A percentile compares a stretch with the other conserved stretches of the same genome.
Conservation (phyloP, 2,329 filamentous ascomycete species). For the Calonectria naviculata region DNA sequence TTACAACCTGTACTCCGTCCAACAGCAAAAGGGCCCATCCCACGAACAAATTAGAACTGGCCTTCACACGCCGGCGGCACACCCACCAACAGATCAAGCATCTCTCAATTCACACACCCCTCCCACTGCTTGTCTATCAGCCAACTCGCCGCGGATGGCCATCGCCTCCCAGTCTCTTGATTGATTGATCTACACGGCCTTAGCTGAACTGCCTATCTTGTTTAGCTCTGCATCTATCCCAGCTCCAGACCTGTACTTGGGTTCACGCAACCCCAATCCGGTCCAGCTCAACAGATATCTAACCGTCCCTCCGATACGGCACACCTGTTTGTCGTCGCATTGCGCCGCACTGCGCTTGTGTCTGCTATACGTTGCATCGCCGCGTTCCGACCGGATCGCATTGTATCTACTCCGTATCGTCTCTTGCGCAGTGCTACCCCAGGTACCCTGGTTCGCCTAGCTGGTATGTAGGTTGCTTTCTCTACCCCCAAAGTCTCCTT, state of each 20-base stretch:
- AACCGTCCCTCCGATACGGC: slow-evolving; percentile 33
- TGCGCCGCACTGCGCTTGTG: slow-evolving; percentile 28
- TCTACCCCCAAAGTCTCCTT: neutral
- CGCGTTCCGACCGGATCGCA: slow-evolving; percentile 24
- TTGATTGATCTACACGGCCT: slow-evolving; percentile 12
- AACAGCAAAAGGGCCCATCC: neutral
- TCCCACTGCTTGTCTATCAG: neutral
- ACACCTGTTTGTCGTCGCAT: slow-evolving; percentile 35
- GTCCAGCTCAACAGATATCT: slow-evolving; percentile 8
- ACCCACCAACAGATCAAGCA: neutral
- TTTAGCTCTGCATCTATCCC: slow-evolving; percentile 11
- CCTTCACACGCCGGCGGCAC: slow-evolving; percentile 11
- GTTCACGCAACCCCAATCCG: neutral
- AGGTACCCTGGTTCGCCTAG: neutral
- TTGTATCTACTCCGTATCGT: slow-evolving; percentile 13
- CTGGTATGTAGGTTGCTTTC: slow-evolving; percentile 3
- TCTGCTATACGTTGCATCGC: slow-evolving; percentile 32
- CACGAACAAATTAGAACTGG: neutral
- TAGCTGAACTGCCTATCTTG: slow-evolving; percentile 16
- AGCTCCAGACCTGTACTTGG: neutral
- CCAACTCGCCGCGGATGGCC: neutral
- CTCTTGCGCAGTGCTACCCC: slow-evolving; percentile 4
- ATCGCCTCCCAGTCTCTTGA: neutral
- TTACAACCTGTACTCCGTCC: neutral
- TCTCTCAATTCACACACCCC: neutral